Percentiles rank a stretch among this genome's conserved stretches.
Conservation (phyloP, 805 yeast genomes). For the Komagataella pseudopastoris region DNA sequence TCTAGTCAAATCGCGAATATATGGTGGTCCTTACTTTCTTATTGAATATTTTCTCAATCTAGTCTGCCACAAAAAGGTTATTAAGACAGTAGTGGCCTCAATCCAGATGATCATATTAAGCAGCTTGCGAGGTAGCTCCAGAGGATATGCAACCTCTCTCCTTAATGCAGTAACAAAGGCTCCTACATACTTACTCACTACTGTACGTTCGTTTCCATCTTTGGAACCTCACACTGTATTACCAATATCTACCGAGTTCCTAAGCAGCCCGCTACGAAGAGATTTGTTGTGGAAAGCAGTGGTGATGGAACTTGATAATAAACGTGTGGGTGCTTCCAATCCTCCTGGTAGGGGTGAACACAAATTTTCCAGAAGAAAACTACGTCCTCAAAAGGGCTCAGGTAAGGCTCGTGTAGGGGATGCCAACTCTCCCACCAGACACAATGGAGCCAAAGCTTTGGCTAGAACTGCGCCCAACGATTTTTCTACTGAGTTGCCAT, state of each 20-base stretch:
- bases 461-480: slow-evolving; percentile 89
- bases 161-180: slow-evolving; percentile 25
- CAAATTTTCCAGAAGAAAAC: slow-evolving; percentile 72
- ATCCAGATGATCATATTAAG: background rate
- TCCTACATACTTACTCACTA: slow-evolving; percentile 61
- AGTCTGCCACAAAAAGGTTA: too few relatives aligned
- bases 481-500: slow-evolving; percentile 65
- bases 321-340: slow-evolving; percentile 79
- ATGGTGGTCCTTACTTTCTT: too few relatives aligned
- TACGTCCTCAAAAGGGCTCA: slow-evolving; percentile 82
- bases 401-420: slow-evolving; percentile 97
- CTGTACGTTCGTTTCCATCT: slow-evolving; percentile 78
- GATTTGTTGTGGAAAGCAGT: slow-evolving; percentile 93
- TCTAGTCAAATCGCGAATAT: background rate
- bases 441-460: slow-evolving; percentile 79
- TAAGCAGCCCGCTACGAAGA: slow-evolving; percentile 71
- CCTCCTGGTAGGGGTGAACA: slow-evolving; percentile 81
- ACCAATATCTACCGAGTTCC: slow-evolving; percentile 61
- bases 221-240: slow-evolving; percentile 70
- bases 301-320: slow-evolving; percentile 77
- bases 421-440: slow-evolving; percentile 85
- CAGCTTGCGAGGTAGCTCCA: background rate
- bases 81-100: background rate
- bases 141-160: slow-evolving; percentile 4
- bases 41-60: too few relatives aligned